Evolutionary conservation across 106 monocot genomes (phyloP).

Genomic region (Allium cepa): DNA sequence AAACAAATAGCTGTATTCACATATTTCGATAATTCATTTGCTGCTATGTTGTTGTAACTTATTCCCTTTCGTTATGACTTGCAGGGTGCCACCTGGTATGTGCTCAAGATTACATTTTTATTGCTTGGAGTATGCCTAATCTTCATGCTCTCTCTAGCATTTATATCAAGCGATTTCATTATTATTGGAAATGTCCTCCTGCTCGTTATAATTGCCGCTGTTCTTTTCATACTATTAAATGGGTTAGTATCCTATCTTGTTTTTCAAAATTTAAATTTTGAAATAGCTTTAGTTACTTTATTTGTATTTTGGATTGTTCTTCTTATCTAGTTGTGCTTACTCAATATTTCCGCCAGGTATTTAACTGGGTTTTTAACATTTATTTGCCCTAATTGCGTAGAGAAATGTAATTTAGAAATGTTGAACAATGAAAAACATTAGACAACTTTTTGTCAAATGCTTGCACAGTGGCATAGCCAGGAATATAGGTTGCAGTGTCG

Average conservation of each 20-base stretch:
- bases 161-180: slow-evolving; percentile 61
- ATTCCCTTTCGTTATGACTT: slow-evolving; percentile 4
- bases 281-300: background rate
- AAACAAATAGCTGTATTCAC: too few relatives aligned
- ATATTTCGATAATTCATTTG: too few relatives aligned
- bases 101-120: slow-evolving; percentile 61
- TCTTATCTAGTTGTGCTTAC: too few relatives aligned
- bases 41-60: too few relatives aligned
- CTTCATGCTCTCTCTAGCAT: slow-evolving; percentile 82
- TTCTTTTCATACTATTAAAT: slow-evolving; percentile 74
- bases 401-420: too few relatives aligned
- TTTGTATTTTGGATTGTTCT: background rate
- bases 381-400: too few relatives aligned
- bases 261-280: background rate
- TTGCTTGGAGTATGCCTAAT: slow-evolving; percentile 60
- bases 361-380: too few relatives aligned
- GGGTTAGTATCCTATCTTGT: slow-evolving; percentile 28
- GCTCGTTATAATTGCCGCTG: slow-evolving; percentile 47
- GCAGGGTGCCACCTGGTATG: slow-evolving; percentile 74
- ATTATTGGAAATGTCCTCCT: slow-evolving; percentile 63
- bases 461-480: too few relatives aligned
- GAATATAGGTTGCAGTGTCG: too few relatives aligned
- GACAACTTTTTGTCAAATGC: too few relatives aligned
- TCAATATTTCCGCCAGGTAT: too few relatives aligned
- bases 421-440: too few relatives aligned